A percentile compares a stretch with the other conserved stretches of the same genome.
These are phyloP conservation scores for Tricholoma bakamatsutake DNA, from an alignment of 768 basidiomycete genomes.

Conservation along the genomic window DNA sequence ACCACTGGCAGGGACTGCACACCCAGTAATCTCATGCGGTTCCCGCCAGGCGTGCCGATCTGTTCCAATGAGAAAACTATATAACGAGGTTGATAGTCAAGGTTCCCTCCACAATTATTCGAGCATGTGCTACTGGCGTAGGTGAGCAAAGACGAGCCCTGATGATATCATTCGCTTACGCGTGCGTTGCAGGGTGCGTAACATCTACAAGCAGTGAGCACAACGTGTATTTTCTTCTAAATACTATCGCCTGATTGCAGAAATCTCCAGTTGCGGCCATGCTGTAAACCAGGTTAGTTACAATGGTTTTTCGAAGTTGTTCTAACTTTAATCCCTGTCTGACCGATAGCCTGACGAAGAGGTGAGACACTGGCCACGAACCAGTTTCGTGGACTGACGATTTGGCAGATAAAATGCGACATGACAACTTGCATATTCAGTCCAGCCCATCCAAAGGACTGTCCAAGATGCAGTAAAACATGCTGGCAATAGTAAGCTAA, in stretches of 20 bases:
- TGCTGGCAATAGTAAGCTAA: slow-evolving; percentile 69
- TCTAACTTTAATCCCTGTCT: slow-evolving; percentile 1
- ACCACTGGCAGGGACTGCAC: not conserved
- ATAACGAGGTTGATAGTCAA: slow-evolving; percentile 14
- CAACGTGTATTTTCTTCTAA: not conserved
- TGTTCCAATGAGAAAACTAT: slow-evolving; percentile 16
- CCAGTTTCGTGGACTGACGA: slow-evolving; percentile 3
- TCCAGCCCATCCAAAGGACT: slow-evolving; percentile 43
- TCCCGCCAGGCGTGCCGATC: slow-evolving; percentile 9
- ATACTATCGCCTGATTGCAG: slow-evolving; percentile 7
- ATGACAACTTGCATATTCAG: slow-evolving; percentile 60
- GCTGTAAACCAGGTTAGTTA: slow-evolving; percentile 40
- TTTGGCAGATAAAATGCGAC: slow-evolving; percentile 54
- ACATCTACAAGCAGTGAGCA: slow-evolving; percentile 46
- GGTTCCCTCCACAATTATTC: slow-evolving; percentile 11
- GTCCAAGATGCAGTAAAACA: slow-evolving; percentile 47
- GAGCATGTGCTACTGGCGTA: slow-evolving; percentile 55
- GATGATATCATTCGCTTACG: slow-evolving; percentile 16
- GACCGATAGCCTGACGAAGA: slow-evolving; percentile 51
- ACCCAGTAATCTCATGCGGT: slow-evolving; percentile 11
- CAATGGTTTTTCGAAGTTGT: not conserved
- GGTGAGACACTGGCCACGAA: slow-evolving; percentile 21
- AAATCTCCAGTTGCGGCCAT: slow-evolving; percentile 45
- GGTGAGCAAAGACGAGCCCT: slow-evolving; percentile 31
- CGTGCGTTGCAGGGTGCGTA: slow-evolving; percentile 41